phyloP scores from a whole-genome alignment of 345 rosid species.

The Orychophragmus violaceus region DNA sequence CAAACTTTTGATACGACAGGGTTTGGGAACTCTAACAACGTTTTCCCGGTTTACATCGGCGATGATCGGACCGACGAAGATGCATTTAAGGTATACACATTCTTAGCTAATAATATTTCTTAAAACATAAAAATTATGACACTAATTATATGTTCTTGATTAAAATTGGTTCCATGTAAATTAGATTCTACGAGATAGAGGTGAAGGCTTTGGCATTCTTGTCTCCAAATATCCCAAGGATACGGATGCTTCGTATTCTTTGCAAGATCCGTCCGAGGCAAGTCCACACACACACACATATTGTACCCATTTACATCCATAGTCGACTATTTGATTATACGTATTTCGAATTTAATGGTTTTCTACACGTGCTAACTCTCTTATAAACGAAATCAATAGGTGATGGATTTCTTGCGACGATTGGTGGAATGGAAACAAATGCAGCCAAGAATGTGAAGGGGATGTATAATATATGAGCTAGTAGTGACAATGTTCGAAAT shows the following conservation, averaged over 20 bases:
- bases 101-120: no score
- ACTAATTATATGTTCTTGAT: background rate
- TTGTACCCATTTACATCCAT: background rate
- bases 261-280: conserved; percentile 73
- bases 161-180: background rate
- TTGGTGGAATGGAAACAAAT: conserved; percentile 52
- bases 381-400: conserved; percentile 33
- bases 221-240: conserved; percentile 87
- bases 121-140: background rate
- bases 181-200: conserved; percentile 66
- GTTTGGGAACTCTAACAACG: conserved; percentile 60
- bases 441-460: conserved; percentile 25
- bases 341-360: background rate
- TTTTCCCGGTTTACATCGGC: conserved; percentile 87
- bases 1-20: conserved; percentile 41
- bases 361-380: conserved; percentile 9
- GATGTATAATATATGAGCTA: background rate
- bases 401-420: conserved; percentile 55
- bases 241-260: conserved; percentile 73
- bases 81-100: conserved; percentile 76
- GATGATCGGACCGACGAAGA: conserved; percentile 96
- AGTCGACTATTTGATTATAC: background rate
- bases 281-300: conserved; percentile 13
- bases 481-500: conserved; percentile 3
- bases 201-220: conserved; percentile 87